Conservation (phyloP, 2,329 filamentous ascomycete species). For the Aureobasidium sp. region DNA sequence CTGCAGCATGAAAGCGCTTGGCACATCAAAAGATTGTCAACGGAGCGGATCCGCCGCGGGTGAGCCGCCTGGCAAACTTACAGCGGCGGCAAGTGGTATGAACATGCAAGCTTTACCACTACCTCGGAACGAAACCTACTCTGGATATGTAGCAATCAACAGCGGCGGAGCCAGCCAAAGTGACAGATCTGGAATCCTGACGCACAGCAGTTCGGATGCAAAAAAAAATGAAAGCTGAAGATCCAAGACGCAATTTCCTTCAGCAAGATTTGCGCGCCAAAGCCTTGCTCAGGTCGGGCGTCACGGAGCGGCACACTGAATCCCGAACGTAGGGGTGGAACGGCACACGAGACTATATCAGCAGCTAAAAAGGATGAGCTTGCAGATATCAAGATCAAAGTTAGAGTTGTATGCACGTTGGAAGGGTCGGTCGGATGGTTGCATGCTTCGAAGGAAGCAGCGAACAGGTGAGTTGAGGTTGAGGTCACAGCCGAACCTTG, state of each 20-base stretch:
- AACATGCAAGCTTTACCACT: background rate
- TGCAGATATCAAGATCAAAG: background rate
- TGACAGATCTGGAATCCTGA: background rate
- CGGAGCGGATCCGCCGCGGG: background rate
- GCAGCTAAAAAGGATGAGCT: background rate
- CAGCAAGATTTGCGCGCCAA: background rate
- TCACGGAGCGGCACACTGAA: background rate
- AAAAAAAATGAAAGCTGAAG: constrained; percentile 6
- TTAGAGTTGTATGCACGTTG: constrained; percentile 12
- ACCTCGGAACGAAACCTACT: background rate
- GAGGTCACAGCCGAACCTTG: constrained; percentile 10
- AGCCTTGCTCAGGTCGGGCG: background rate
- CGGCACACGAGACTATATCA: background rate
- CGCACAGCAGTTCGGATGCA: background rate
- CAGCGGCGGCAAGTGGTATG: background rate
- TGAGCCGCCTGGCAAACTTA: constrained; percentile 2
- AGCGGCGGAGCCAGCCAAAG: background rate
- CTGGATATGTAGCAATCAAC: background rate
- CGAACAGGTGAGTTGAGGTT: constrained; percentile 4
- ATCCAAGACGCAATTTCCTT: constrained; percentile 6
- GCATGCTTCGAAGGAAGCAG: background rate
- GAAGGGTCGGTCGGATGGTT: background rate
- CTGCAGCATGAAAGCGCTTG: background rate
- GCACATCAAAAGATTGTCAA: background rate
- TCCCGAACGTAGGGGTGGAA: background rate